Percentiles rank a stretch among this genome's conserved stretches.
Conservation (phyloP, 2,329 filamentous ascomycete genomes). For the Paraphaeosphaeria minitans region DNA sequence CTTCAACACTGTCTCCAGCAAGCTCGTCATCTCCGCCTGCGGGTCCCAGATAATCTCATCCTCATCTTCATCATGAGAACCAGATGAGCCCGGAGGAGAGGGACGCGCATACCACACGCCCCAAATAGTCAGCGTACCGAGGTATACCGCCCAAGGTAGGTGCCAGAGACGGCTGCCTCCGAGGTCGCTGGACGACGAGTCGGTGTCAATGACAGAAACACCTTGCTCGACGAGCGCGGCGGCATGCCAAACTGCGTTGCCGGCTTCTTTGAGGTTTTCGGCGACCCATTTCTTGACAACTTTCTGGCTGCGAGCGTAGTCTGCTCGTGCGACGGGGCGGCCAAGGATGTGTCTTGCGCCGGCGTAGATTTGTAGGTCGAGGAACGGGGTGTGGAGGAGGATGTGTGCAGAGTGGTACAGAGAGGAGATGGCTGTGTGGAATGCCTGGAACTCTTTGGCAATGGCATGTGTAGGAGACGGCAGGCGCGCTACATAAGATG, state of each 20-base stretch:
- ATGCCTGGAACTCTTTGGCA: conserved; percentile 52
- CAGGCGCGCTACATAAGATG: conserved; percentile 35
- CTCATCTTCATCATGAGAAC: conserved; percentile 23
- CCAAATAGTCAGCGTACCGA: conserved; percentile 64
- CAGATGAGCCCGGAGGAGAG: background rate
- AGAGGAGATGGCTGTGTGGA: conserved; percentile 57
- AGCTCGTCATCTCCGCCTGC: conserved; percentile 54
- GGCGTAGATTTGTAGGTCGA: conserved; percentile 67
- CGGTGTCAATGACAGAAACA: conserved; percentile 52
- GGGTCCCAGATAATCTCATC: conserved; percentile 60
- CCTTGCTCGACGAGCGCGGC: conserved; percentile 59
- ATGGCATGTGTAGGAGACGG: conserved; percentile 39
- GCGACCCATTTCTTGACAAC: conserved; percentile 59
- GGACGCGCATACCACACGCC: conserved; percentile 57
- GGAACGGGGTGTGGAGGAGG: conserved; percentile 62
- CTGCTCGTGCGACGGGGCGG: conserved; percentile 56
- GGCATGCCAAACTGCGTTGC: conserved; percentile 59
- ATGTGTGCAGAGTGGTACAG: conserved; percentile 65
- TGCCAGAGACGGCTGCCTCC: conserved; percentile 62
- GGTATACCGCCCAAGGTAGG: conserved; percentile 66
- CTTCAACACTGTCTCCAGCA: conserved; percentile 50
- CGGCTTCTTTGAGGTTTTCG: conserved; percentile 41
- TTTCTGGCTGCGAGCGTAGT: conserved; percentile 58
- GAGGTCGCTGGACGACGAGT: conserved; percentile 44
- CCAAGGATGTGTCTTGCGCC: conserved; percentile 65